Evolutionary conservation across 129 eudicot species (phyloP), one percentile per base, ranked within the genome.

Genomic region (Pittosporum tobira): DNA sequence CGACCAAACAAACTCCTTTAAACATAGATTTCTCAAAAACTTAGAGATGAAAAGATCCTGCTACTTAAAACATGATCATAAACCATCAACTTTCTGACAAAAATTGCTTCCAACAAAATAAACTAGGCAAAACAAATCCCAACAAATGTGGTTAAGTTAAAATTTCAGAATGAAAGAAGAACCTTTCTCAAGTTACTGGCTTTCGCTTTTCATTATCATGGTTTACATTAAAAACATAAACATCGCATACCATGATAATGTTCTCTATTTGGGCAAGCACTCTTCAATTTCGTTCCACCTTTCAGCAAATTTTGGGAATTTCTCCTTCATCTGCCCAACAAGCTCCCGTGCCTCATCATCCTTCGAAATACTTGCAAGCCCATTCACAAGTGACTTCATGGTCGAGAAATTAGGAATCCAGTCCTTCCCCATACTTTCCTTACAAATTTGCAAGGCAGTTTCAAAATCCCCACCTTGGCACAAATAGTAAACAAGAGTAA

Each of bases 301-400:
- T 59, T 84, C 94, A 67, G 73, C 77, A 34, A 65, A 69, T 26
- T 61, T 74, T 1, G 89, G 76, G 68, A 86, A 86, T 55, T 63
- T 87, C 76, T 83, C 87, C 77, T 91, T 91, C 60, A 81, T 59
- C 46, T 61, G 67, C 6, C 71, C 74, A 28, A 91, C 72, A 61
- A 91, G 66, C 73, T 73, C 81, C 28, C 65, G 73, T 4, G 96
- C 96, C 49, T 81, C 98, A 5, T 87, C 91, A 60, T 74, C 75
- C 53, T 75, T 84, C 1, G 72, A 73, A 57, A 71, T 50, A 50
- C 81, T 75, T 28, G 81, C 94, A 52, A 93, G 78, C 65, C 99
- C 99, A 50, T 87, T 74, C 51, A 87, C 99, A 65, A 93, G 96
- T 14, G 61, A 59, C 70, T 75, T 87, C 99, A 93, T 87, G 57